A percentile compares a stretch with the other conserved stretches of the same genome.
Conservation (phyloP, 2,329 filamentous ascomycete species). For the Pyricularia sp. region DNA sequence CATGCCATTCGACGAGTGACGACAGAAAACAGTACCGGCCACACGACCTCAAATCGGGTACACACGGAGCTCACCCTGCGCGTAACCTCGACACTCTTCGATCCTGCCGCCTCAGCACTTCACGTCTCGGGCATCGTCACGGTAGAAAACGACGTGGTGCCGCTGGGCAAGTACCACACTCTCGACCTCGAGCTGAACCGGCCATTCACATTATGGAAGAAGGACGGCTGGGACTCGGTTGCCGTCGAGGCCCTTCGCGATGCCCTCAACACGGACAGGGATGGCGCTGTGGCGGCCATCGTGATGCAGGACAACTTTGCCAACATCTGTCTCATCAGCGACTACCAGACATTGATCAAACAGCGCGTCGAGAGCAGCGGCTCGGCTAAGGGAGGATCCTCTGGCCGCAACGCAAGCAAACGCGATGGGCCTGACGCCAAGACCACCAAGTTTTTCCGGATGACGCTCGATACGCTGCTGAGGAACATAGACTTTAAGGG, state of each 20-base stretch:
- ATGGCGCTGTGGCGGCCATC: conserved; percentile 78
- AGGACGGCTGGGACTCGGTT: conserved; percentile 81
- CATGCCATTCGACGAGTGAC: conserved; percentile 48
- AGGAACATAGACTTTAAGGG: conserved; percentile 65
- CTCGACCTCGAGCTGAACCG: conserved; percentile 79
- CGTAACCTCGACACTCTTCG: conserved; percentile 49
- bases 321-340: conserved; percentile 75
- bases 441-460: conserved; percentile 66
- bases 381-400: conserved; percentile 43
- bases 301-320: conserved; percentile 87
- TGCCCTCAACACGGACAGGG: conserved; percentile 67
- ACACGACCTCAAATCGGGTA: conserved; percentile 39
- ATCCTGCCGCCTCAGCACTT: conserved; percentile 43
- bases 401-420: not conserved
- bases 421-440: conserved; percentile 19
- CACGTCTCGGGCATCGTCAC: conserved; percentile 46
- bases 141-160: conserved; percentile 42
- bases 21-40: conserved; percentile 33
- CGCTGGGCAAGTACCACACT: conserved; percentile 47
- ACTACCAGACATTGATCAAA: conserved; percentile 68
- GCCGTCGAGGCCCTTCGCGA: conserved; percentile 70
- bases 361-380: conserved; percentile 58
- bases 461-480: conserved; percentile 64
- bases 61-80: conserved; percentile 48
- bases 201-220: conserved; percentile 82